These are phyloP conservation scores for Penicillium brasilianum DNA, from an alignment of 2,329 filamentous ascomycete species.

Conservation along the genomic window DNA sequence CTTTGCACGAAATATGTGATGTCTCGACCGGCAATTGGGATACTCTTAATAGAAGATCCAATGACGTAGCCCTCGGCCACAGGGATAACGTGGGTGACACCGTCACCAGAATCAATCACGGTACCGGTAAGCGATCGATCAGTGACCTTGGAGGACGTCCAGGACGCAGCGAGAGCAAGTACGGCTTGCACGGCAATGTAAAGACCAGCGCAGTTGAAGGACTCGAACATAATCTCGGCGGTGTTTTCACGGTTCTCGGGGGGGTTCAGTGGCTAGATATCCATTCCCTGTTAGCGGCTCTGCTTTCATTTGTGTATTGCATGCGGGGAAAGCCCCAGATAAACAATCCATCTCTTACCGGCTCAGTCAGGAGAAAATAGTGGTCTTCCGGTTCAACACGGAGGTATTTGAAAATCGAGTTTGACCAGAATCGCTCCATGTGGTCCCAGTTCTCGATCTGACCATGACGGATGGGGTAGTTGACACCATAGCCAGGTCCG, in stretches of 20 bases:
- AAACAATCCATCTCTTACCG: slow-evolving; percentile 63
- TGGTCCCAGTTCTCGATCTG: slow-evolving; percentile 99
- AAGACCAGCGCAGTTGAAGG: slow-evolving; percentile 97
- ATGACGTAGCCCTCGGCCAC: slow-evolving; percentile 99
- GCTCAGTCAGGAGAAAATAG: slow-evolving; percentile 96
- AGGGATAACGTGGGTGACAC: slow-evolving; percentile 98
- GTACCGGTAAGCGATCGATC: slow-evolving; percentile 96
- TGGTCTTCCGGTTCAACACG: slow-evolving; percentile 98
- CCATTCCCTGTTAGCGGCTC: slow-evolving; percentile 16
- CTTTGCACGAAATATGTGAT: slow-evolving; percentile 99
- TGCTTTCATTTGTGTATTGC: slow-evolving; percentile 4
- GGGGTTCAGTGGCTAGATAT: slow-evolving; percentile 84
- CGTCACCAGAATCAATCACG: slow-evolving; percentile 97
- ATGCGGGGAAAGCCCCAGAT: slow-evolving; percentile 3
- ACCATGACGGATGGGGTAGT: slow-evolving; percentile 96
- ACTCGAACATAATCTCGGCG: slow-evolving; percentile 99
- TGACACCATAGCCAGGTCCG: slow-evolving; percentile 91
- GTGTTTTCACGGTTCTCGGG: slow-evolving; percentile 99
- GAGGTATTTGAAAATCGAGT: slow-evolving; percentile 99
- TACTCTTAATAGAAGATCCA: slow-evolving; percentile 98
- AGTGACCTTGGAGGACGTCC: slow-evolving; percentile 97
- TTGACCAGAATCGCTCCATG: slow-evolving; percentile 99
- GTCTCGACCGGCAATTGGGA: slow-evolving; percentile 95
- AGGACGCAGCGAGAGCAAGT: slow-evolving; percentile 92
- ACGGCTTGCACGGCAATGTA: slow-evolving; percentile 99